Base-by-base conservation (phyloP, 1,284 basidiomycete genomes). In the Takashimella koratensis region DNA sequence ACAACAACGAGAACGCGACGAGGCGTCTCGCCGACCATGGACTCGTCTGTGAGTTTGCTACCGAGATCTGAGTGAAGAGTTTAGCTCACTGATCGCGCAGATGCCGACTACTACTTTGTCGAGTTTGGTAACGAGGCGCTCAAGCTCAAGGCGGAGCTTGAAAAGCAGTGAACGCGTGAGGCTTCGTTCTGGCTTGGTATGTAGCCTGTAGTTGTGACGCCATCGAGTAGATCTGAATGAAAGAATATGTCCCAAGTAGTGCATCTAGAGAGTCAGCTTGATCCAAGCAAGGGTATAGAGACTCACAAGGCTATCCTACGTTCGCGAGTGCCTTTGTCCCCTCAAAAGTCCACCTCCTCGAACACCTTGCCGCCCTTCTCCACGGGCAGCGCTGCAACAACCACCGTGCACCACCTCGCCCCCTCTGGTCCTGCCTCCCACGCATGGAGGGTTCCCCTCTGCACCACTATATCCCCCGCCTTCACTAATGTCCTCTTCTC, bases 361-460 rank as follows among this genome's bases (percentile, higher is more conserved):
- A 75, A 49, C 30, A 39, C 48, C 52, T 63, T 56, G 6, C 69
- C 69, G 13, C 56, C 61, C 23, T 57, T 61, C 27, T 63, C 65
- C 1, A 75, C 71, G 3, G 68, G 61, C 49, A 54, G 8, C 8
- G 74, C 74, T 16, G 59, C 59, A 1, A 73, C 66, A 0, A 74
- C 61, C 0, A 75, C 73, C 5, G 68, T 68, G n/a, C 62, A 47
- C 68, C 70, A 73, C 40, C 68, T 63, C 5, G 65, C 68, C 0
- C 74, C 74, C 27, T 72, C 64, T 8, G 63, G 59, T 22, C 69
- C 69, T 10, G 71, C 69, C 52, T 70, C 58, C 74, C 73, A 76
- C 4, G 67, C 73, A 62, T 76, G 74, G 26, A 74, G 10, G 11
- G 74, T 76, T 20, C 74, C 74, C 8, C 67, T 59, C 59, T 76